Base-by-base conservation (phyloP, 2,329 filamentous ascomycete genomes). In the Fusarium lyarnte region DNA sequence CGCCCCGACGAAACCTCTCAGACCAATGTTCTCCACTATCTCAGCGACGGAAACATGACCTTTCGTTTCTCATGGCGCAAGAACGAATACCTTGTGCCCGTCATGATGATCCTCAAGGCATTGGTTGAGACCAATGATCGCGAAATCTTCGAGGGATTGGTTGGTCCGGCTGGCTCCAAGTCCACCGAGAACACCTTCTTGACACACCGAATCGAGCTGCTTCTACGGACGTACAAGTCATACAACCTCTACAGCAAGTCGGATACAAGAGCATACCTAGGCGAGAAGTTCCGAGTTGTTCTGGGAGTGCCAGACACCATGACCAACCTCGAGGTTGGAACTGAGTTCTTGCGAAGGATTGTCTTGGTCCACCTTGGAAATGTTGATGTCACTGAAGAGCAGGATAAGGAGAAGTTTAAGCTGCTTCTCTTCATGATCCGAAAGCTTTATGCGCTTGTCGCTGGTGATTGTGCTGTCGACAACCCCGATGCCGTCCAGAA, bases 61-160 rank as follows among this genome's bases (percentile, higher is more conserved):
- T 97, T 99, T 83, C 89, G 96, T 63, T 99, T 99, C 83, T 98
- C 95, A 11, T 99, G 95, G 95, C 89, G 95, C 75, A 99, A 99
- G 84, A 94, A 94, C 76, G 96, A 99, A 82, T 99, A 94, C 79
- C 89, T 99, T n/a, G 89, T 99, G 5, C 96, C 96, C 2, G 93
- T 94, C 69, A 91, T 98, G 88, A 98, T 99, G 95, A 91, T 99
- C 38, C 84, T 99, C 73, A 99, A 98, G 85, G 95, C 96, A 3
- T 85, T 99, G 54, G 89, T 96, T 5, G 95, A 99, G 81, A 99
- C 96, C 21, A 99, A 97, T 80, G 96, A 99, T 79, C 90, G 94
- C 63, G 95, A 98, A 79, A 96, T 99, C 47, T 98, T 97, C 67
- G 95, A 98, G 82, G 93, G 93, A n/a, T 84, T 99, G 57, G 92